Percentiles rank a stretch among this genome's conserved stretches.
phyloP scores from a whole-genome alignment of 1,139 yeast species.

The Candida sp. region DNA sequence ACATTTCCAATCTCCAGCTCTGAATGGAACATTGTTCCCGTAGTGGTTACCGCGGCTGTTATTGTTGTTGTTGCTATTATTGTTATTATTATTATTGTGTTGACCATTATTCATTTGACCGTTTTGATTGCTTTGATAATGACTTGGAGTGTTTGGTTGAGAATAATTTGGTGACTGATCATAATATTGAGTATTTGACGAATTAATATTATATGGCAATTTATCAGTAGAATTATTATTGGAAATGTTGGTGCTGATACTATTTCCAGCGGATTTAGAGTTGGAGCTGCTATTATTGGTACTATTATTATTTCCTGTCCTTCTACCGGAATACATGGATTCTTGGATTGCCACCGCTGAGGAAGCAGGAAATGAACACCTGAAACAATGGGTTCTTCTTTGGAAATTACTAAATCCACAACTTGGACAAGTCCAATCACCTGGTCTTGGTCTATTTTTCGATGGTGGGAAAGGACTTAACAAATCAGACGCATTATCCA shows the following conservation, averaged over 20 bases:
- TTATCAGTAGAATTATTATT: constrained; percentile 7
- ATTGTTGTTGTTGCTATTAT: constrained; percentile 8
- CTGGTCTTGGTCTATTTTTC: constrained; percentile 91
- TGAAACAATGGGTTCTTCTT: constrained; percentile 89
- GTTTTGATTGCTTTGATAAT: constrained; percentile 5
- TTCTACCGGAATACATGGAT: constrained; percentile 18
- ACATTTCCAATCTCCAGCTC: constrained; percentile 99
- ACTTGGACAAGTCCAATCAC: constrained; percentile 97
- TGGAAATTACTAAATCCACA: constrained; percentile 96
- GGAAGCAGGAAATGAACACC: constrained; percentile 88
- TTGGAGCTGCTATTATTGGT: constrained; percentile 6
- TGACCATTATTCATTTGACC: constrained; percentile 7
- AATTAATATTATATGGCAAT: constrained; percentile 2
- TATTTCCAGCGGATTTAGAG: neutral
- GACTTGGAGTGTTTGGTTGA: constrained; percentile 6
- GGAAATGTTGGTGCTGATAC: constrained; percentile 6
- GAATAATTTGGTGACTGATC: neutral
- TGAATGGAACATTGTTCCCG: constrained; percentile 62
- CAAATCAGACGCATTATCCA: constrained; percentile 80
- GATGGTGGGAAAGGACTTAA: constrained; percentile 84
- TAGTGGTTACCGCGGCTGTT: constrained; percentile 10
- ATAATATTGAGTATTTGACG: constrained; percentile 1
- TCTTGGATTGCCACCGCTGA: constrained; percentile 67
- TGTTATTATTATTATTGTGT: constrained; percentile 7
- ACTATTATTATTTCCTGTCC: constrained; percentile 6